Evolutionary conservation across 495 filamentous ascomycete genomes (phyloP).

Genomic region (Trichoderma asperelloides): DNA sequence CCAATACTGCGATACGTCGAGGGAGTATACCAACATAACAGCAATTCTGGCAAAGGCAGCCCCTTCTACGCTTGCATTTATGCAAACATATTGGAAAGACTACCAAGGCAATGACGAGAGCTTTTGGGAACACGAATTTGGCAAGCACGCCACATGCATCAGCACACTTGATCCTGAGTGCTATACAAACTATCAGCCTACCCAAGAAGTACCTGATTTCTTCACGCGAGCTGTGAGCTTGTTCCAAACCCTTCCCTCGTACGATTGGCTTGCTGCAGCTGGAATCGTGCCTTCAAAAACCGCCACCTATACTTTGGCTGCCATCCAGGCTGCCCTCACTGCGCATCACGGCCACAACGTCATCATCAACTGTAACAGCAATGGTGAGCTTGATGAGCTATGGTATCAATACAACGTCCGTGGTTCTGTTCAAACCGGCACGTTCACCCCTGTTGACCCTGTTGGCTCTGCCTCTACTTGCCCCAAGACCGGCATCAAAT

Average conservation of each 20-base stretch:
- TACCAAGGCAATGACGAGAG: conserved; percentile 45
- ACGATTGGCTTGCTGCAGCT: conserved; percentile 47
- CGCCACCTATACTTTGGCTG: conserved; percentile 49
- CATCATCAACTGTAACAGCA: conserved; percentile 51
- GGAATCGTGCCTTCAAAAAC: conserved; percentile 52
- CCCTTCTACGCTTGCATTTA: conserved; percentile 47
- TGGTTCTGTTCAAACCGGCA: conserved; percentile 59
- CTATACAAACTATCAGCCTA: conserved; percentile 49
- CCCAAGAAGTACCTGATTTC: conserved; percentile 47
- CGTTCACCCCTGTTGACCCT: conserved; percentile 44
- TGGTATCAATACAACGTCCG: conserved; percentile 74
- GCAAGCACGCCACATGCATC: conserved; percentile 67
- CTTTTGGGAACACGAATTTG: conserved; percentile 79
- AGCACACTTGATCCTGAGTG: conserved; percentile 57
- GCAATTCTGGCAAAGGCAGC: conserved; percentile 17
- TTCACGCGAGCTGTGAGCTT: conserved; percentile 45
- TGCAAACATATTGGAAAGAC: conserved; percentile 66
- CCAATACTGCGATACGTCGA: conserved; percentile 51
- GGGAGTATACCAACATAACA: conserved; percentile 60
- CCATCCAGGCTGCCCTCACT: conserved; percentile 52
- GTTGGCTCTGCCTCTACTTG: conserved; percentile 14
- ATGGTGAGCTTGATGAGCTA: conserved; percentile 52
- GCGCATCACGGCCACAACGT: conserved; percentile 50
- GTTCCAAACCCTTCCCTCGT: conserved; percentile 45
- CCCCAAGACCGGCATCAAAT: conserved; percentile 21